phyloP scores from a whole-genome alignment of 2,329 filamentous ascomycete species.

The Orbilia javanica region DNA sequence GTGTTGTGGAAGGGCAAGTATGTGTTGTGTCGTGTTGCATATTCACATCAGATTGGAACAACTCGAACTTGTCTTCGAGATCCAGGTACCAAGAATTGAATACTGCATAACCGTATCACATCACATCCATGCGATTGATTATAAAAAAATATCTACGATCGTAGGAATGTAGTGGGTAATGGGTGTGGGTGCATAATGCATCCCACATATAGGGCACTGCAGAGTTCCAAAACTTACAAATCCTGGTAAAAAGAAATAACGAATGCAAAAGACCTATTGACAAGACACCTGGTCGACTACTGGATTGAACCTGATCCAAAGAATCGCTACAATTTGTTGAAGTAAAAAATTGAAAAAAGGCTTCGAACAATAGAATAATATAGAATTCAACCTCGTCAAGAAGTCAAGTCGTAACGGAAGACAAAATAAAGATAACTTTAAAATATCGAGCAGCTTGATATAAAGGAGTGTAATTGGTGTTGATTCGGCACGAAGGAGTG shows the following conservation, averaged over 20 bases:
- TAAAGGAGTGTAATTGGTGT: constrained; percentile 59
- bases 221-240: constrained; percentile 31
- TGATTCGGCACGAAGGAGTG: constrained; percentile 56
- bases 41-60: constrained; percentile 7
- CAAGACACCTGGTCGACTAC: constrained; percentile 50
- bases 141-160: constrained; percentile 15
- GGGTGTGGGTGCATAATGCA: background rate
- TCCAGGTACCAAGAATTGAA: constrained; percentile 19
- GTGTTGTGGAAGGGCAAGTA: background rate
- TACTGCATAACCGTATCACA: background rate
- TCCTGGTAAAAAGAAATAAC: constrained; percentile 45
- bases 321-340: constrained; percentile 35
- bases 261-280: constrained; percentile 30
- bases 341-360: constrained; percentile 23
- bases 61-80: constrained; percentile 14
- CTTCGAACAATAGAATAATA: constrained; percentile 28
- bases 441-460: constrained; percentile 40
- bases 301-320: constrained; percentile 48
- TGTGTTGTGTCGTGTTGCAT: constrained; percentile 43
- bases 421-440: constrained; percentile 32
- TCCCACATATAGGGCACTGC: constrained; percentile 5
- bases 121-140: background rate
- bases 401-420: constrained; percentile 52
- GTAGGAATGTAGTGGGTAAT: background rate
- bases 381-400: constrained; percentile 56